A percentile compares a stretch with the other conserved stretches of the same genome.
phyloP scores from a whole-genome alignment of 139 green algal genomes.

The Yamagishiella unicocca region DNA sequence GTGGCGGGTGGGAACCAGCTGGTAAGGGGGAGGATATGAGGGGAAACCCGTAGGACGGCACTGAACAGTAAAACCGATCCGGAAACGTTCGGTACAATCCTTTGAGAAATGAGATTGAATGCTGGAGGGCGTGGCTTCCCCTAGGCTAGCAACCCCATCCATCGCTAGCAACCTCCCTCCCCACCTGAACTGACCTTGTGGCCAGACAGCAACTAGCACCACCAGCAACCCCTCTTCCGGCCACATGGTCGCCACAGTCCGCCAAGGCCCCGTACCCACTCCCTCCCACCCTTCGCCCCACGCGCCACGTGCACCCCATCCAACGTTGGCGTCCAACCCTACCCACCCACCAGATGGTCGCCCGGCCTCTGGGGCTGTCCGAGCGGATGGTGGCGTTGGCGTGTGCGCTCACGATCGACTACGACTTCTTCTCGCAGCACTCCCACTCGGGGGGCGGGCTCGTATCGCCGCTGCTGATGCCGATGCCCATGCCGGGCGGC shows the following conservation, averaged over 20 bases:
- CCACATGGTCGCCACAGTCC: background rate
- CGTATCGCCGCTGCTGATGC: conserved; percentile 55
- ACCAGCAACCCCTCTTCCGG: too few relatives aligned
- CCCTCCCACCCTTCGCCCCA: background rate
- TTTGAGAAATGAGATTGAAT: background rate
- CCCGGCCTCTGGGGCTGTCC: conserved; percentile 63
- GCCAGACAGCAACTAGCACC: too few relatives aligned
- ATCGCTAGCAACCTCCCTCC: background rate
- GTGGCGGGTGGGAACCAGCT: conserved; percentile 82
- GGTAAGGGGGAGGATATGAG: conserved; percentile 39
- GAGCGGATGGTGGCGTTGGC: conserved; percentile 87
- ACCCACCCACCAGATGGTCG: conserved; percentile 60
- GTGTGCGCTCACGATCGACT: conserved; percentile 76
- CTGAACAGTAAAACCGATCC: too few relatives aligned
- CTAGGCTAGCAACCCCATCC: background rate
- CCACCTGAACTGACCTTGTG: background rate
- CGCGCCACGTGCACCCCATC: background rate
- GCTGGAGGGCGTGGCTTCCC: background rate
- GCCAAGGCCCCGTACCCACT: background rate
- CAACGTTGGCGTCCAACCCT: background rate
- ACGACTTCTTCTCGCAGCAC: conserved; percentile 72
- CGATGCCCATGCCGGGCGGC: conserved; percentile 34
- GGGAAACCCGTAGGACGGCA: background rate
- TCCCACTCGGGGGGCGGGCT: conserved; percentile 63
- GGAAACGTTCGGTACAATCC: too few relatives aligned